A percentile compares a stretch with the other conserved stretches of the same genome.
Conservation (phyloP, 1,284 basidiomycete species). For the Inonotus obliquus region DNA sequence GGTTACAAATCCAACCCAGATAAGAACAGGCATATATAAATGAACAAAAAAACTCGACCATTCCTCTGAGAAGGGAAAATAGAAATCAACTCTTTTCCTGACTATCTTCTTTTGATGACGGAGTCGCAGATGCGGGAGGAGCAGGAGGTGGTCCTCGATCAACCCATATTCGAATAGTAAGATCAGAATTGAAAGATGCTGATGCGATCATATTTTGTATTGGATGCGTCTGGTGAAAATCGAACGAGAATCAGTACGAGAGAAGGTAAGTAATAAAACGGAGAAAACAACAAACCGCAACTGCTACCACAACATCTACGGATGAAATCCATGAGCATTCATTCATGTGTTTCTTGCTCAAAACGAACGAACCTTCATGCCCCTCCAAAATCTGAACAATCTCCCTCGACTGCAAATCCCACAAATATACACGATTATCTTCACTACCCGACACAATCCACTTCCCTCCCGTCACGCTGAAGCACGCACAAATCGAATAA, state of each 20-base stretch:
- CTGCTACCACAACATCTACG: slow-evolving; percentile 69
- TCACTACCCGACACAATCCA: slow-evolving; percentile 92
- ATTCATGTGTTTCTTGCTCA: neutral
- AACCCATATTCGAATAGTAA: slow-evolving; percentile 75
- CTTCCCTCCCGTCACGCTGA: slow-evolving; percentile 78
- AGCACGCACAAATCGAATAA: slow-evolving; percentile 75
- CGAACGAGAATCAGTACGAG: neutral
- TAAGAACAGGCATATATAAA: neutral
- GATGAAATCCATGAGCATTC: neutral
- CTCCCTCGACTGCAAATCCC: slow-evolving; percentile 87
- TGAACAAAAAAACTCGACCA: neutral
- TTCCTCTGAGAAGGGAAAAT: no score
- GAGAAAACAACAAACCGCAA: slow-evolving; percentile 45
- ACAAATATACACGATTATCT: slow-evolving; percentile 84
- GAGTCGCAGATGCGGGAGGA: neutral
- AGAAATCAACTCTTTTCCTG: neutral
- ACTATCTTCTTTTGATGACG: neutral
- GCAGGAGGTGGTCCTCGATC: slow-evolving; percentile 35
- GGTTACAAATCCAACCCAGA: neutral
- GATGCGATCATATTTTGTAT: slow-evolving; percentile 81
- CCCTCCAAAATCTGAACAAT: slow-evolving; percentile 76
- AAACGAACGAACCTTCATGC: slow-evolving; percentile 53
- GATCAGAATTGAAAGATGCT: slow-evolving; percentile 76
- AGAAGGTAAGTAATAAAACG: neutral
- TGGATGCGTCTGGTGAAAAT: slow-evolving; percentile 62